phyloP scores from a whole-genome alignment of 352 stramenopile genomes.

The Phytophthora megakarya region DNA sequence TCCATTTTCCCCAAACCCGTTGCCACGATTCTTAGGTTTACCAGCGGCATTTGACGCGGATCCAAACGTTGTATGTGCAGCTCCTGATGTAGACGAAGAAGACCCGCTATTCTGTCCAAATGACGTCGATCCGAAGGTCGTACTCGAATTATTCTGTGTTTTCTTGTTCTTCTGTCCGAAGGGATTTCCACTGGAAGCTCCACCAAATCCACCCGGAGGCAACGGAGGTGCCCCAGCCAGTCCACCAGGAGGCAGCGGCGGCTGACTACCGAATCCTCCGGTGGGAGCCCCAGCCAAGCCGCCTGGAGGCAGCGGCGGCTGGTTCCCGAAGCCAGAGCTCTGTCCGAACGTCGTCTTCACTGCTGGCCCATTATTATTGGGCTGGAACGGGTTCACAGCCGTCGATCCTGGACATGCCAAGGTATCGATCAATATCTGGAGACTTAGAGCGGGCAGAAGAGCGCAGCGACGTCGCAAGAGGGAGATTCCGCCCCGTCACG shows the following conservation, averaged over 20 bases:
- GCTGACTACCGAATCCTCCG: conserved; percentile 24
- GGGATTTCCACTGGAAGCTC: conserved; percentile 21
- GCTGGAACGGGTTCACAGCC: conserved; percentile 39
- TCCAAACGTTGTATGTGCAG: conserved; percentile 35
- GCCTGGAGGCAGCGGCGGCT: conserved; percentile 33
- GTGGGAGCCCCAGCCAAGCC: conserved; percentile 19
- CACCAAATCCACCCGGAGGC: conserved; percentile 18
- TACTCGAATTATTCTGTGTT: conserved; percentile 9
- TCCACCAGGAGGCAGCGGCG: conserved; percentile 29
- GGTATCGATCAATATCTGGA: conserved; percentile 42
- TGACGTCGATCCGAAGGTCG: conserved; percentile 20
- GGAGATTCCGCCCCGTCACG: conserved; percentile 1
- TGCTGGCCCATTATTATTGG: conserved; percentile 2
- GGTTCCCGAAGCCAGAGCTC: conserved; percentile 34
- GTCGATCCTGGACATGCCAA: conserved; percentile 40
- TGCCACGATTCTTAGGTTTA: conserved; percentile 20
- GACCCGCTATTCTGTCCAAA: conserved; percentile 22
- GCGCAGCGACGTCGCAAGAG: conserved; percentile 4
- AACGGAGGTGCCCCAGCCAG: conserved; percentile 18
- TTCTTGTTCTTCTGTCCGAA: conserved; percentile 34
- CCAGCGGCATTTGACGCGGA: conserved; percentile 21
- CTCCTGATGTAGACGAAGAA: conserved; percentile 1
- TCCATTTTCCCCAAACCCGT: conserved; percentile 17
- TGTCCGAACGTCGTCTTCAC: conserved; percentile 44
- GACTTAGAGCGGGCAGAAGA: conserved; percentile 16